Conservation (phyloP, 2,329 filamentous ascomycete genomes). For the Talaromyces sp. region DNA sequence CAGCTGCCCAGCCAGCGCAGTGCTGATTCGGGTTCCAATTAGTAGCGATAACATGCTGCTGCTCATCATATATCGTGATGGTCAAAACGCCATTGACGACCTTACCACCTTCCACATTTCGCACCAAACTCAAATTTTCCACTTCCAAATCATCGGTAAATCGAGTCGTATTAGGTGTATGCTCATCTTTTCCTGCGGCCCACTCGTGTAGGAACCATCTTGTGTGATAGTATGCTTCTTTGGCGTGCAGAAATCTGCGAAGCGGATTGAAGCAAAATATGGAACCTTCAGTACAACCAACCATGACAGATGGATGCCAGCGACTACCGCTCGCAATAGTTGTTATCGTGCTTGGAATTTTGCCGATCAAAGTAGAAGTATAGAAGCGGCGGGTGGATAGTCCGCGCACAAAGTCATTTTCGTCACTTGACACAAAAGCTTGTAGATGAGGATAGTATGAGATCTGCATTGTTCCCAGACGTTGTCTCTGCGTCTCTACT, state of each 20-base stretch:
- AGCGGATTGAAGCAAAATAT: constrained; percentile 53
- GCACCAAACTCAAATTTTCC: constrained; percentile 34
- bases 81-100: constrained; percentile 32
- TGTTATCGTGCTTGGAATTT: constrained; percentile 39
- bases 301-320: constrained; percentile 53
- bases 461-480: constrained; percentile 49
- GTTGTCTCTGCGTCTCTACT: constrained; percentile 46
- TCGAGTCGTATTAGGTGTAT: constrained; percentile 37
- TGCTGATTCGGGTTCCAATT: constrained; percentile 66
- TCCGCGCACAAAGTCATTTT: constrained; percentile 51
- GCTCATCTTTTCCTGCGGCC: constrained; percentile 30
- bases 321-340: constrained; percentile 34
- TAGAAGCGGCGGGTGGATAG: constrained; percentile 54
- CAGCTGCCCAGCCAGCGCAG: constrained; percentile 66
- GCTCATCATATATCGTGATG: constrained; percentile 57
- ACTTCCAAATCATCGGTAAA: constrained; percentile 46
- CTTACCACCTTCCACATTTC: constrained; percentile 31
- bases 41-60: constrained; percentile 59
- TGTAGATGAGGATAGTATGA: constrained; percentile 57
- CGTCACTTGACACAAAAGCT: constrained; percentile 53
- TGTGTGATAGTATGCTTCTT: constrained; percentile 52
- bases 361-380: constrained; percentile 48
- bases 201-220: constrained; percentile 60
- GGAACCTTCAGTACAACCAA: constrained; percentile 52
- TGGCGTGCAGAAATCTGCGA: constrained; percentile 49